These are phyloP conservation scores for Pleoardoris graminearum DNA, from an alignment of 2,329 filamentous ascomycete species.

Conservation along the genomic window DNA sequence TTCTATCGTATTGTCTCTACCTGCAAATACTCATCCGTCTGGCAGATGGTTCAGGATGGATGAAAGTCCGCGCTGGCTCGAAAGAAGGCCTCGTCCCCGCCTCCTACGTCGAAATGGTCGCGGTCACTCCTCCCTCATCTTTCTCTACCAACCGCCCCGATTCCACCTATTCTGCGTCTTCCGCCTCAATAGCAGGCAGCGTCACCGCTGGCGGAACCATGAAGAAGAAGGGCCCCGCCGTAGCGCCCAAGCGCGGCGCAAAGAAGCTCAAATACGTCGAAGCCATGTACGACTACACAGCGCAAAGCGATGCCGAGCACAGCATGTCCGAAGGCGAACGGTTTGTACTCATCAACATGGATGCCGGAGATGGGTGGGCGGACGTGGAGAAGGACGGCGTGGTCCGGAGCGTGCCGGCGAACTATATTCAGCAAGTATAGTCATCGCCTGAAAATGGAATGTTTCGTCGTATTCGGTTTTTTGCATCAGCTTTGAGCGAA, in stretches of 20 bases:
- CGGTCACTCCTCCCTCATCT: slow-evolving; percentile 45
- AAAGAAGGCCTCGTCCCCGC: slow-evolving; percentile 86
- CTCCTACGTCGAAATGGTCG: slow-evolving; percentile 74
- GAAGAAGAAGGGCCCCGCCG: slow-evolving; percentile 89
- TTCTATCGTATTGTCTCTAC: slow-evolving; percentile 14
- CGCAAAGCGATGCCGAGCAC: slow-evolving; percentile 83
- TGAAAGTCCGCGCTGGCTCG: slow-evolving; percentile 74
- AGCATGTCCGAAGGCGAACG: slow-evolving; percentile 88
- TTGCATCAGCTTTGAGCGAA: slow-evolving; percentile 9
- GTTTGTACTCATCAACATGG: slow-evolving; percentile 85
- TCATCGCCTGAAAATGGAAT: background rate
- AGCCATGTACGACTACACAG: slow-evolving; percentile 88
- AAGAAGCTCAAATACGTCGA: slow-evolving; percentile 95
- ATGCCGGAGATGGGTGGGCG: slow-evolving; percentile 92
- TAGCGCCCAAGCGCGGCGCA: slow-evolving; percentile 85
- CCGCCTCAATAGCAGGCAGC: slow-evolving; percentile 67
- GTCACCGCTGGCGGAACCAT: slow-evolving; percentile 42
- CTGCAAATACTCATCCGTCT: slow-evolving; percentile 22
- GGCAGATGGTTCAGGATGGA: slow-evolving; percentile 88
- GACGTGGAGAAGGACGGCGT: slow-evolving; percentile 92
- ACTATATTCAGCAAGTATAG: slow-evolving; percentile 80
- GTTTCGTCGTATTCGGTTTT: background rate
- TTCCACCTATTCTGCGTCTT: slow-evolving; percentile 75
- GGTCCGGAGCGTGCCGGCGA: slow-evolving; percentile 88
- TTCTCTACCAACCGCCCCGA: slow-evolving; percentile 46